Conservation (phyloP, 805 yeast genomes). For the Schizosaccharomyces octosporus region DNA sequence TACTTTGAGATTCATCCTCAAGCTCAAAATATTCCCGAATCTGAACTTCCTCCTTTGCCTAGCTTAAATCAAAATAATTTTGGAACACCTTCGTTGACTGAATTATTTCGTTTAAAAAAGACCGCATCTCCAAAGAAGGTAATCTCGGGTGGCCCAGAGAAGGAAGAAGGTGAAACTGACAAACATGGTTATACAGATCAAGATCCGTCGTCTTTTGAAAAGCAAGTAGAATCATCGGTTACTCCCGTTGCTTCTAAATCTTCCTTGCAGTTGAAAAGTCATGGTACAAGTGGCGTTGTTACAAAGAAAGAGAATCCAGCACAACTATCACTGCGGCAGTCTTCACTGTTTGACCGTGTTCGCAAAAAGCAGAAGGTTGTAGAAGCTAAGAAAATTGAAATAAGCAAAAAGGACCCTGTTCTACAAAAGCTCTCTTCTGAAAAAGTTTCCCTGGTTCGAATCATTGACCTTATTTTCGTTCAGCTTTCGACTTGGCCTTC, state of each 20-base stretch:
- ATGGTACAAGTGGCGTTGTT: background rate
- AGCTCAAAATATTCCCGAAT: background rate
- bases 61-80: background rate
- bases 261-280: background rate
- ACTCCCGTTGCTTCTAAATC: background rate
- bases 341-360: background rate
- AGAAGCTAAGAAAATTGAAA: background rate
- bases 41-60: background rate
- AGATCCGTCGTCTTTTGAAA: too few species aligned
- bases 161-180: too few species aligned
- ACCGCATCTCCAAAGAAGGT: too few species aligned
- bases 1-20: background rate
- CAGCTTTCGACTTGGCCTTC: background rate
- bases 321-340: background rate
- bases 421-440: background rate
- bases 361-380: background rate
- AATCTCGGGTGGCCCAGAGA: too few species aligned
- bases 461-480: background rate
- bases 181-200: too few species aligned
- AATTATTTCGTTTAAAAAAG: background rate
- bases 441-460: background rate
- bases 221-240: too few species aligned
- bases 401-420: background rate
- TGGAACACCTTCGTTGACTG: background rate
- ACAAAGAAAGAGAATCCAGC: background rate